These are phyloP conservation scores for Cyberlindnera amylophila DNA, from an alignment of 805 yeast species.

Conservation along the genomic window DNA sequence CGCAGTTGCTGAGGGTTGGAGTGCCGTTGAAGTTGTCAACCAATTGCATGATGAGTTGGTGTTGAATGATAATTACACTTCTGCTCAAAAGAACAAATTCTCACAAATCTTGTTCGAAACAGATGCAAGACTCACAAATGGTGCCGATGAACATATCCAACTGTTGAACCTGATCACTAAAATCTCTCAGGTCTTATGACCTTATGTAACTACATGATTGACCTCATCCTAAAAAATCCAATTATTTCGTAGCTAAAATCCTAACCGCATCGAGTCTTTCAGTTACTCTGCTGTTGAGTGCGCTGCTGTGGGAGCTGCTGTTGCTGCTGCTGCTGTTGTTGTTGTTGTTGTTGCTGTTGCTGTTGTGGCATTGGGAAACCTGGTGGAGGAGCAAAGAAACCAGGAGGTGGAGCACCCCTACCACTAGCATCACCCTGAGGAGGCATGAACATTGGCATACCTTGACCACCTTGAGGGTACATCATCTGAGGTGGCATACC, in stretches of 20 bases:
- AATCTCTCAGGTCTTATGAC: conserved; percentile 36
- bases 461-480: conserved; percentile 12
- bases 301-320: conserved; percentile 6
- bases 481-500: conserved; percentile 16
- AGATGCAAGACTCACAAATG: conserved; percentile 73
- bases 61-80: conserved; percentile 45
- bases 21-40: conserved; percentile 64
- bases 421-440: conserved; percentile 6
- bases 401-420: conserved; percentile 22
- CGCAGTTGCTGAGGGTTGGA: conserved; percentile 68
- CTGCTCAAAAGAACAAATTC: conserved; percentile 58
- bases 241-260: background rate
- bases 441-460: conserved; percentile 10
- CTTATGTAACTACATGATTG: background rate
- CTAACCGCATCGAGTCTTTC: background rate
- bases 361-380: conserved; percentile 13
- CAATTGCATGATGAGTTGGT: conserved; percentile 71
- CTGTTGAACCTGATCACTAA: conserved; percentile 59
- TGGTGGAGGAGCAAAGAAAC: conserved; percentile 24
- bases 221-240: background rate
- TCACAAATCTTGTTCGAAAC: conserved; percentile 66
- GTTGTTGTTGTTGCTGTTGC: conserved; percentile 6
- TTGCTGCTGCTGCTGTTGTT: conserved; percentile 5
- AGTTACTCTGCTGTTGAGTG: conserved; percentile 3
- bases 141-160: conserved; percentile 87